Evolutionary conservation across 768 basidiomycete genomes (phyloP).

Genomic region (Serendipita indica): DNA sequence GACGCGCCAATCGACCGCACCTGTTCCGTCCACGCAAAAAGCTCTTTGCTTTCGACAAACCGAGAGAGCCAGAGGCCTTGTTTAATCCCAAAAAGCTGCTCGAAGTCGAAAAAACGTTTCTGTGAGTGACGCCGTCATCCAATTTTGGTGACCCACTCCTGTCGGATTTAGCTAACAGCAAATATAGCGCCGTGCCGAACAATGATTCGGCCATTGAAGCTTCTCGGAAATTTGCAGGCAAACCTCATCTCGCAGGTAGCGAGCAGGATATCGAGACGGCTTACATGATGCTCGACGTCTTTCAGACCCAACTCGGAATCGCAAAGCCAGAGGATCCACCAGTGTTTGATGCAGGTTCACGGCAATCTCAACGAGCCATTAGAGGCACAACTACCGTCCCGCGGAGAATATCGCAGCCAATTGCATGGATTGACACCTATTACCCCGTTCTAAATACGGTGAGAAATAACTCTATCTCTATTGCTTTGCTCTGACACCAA

Average conservation of each 20-base stretch:
- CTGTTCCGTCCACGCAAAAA: not conserved
- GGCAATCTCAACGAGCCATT: slow-evolving; percentile 34
- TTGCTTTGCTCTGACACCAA: too few relatives aligned
- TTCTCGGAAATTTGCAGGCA: slow-evolving; percentile 44
- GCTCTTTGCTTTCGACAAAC: not conserved
- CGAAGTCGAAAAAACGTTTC: not conserved
- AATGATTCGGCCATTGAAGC: slow-evolving; percentile 40
- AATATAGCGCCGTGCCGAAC: slow-evolving; percentile 10
- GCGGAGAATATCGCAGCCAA: slow-evolving; percentile 30
- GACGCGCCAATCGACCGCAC: not conserved
- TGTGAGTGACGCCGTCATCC: not conserved
- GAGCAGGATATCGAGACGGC: slow-evolving; percentile 46
- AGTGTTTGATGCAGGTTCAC: slow-evolving; percentile 56
- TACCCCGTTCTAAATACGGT: slow-evolving; percentile 78
- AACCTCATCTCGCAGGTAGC: slow-evolving; percentile 62
- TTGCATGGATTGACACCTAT: slow-evolving; percentile 76
- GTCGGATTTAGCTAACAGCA: not conserved
- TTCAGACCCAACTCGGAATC: slow-evolving; percentile 48
- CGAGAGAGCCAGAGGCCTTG: not conserved
- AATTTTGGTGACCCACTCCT: too few relatives aligned
- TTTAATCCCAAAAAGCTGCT: not conserved
- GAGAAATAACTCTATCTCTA: too few relatives aligned
- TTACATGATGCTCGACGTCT: slow-evolving; percentile 46
- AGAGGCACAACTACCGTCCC: slow-evolving; percentile 39
- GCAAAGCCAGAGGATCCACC: slow-evolving; percentile 25